Evolutionary conservation across 176 grass and related monocot genomes (phyloP).

Genomic region (Typha latifolia): DNA sequence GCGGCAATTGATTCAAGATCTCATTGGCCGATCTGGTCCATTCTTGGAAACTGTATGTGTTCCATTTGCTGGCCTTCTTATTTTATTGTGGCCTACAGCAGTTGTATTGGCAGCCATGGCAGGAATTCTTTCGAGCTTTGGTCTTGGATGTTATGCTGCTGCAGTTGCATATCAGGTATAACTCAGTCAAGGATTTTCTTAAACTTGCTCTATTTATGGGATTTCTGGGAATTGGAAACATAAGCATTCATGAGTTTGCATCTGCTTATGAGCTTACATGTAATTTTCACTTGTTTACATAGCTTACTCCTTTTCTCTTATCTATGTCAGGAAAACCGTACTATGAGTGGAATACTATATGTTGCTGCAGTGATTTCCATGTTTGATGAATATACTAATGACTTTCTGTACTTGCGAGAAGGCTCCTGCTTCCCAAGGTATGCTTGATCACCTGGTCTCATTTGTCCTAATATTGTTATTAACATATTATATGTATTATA

Average conservation of each 20-base stretch:
- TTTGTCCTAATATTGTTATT: neutral
- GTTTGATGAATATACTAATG: slow-evolving; percentile 28
- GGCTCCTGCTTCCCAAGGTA: slow-evolving; percentile 25
- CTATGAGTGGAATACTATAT: slow-evolving; percentile 21
- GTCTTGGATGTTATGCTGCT: slow-evolving; percentile 24
- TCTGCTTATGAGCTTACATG: neutral
- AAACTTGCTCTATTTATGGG: neutral
- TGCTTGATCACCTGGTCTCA: neutral
- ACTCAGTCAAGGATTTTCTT: neutral
- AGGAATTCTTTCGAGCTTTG: slow-evolving; percentile 18
- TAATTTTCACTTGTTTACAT: neutral
- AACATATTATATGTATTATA: neutral
- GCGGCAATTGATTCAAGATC: slow-evolving; percentile 16
- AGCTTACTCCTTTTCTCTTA: neutral
- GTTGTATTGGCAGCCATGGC: slow-evolving; percentile 5
- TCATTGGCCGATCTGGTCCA: slow-evolving; percentile 20
- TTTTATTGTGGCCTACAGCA: slow-evolving; percentile 20
- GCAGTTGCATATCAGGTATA: slow-evolving; percentile 20
- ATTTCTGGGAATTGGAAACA: neutral
- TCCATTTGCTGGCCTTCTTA: slow-evolving; percentile 19
- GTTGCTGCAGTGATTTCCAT: slow-evolving; percentile 16
- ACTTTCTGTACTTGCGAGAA: slow-evolving; percentile 16
- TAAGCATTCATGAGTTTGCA: neutral
- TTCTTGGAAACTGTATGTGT: slow-evolving; percentile 21
- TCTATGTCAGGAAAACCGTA: slow-evolving; percentile 14